phyloP scores from a whole-genome alignment of 441 rosid genomes.

The Jatropha multifida region DNA sequence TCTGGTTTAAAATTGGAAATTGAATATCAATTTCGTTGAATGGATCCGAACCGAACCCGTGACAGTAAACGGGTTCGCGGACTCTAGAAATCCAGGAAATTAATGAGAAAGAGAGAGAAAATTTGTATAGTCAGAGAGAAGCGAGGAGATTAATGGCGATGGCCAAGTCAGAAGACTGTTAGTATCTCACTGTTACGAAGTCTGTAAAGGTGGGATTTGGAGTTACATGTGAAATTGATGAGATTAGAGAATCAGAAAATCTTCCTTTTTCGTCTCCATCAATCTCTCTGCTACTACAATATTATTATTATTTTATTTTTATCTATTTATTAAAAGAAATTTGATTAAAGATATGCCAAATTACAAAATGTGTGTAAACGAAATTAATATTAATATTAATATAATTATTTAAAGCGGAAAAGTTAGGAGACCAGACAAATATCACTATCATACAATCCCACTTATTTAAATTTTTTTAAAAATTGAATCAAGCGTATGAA shows the following conservation, averaged over 20 bases:
- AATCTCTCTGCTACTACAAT: background rate
- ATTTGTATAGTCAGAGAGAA: background rate
- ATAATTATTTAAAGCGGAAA: too few species aligned
- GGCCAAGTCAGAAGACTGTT: background rate
- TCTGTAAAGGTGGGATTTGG: slow-evolving; percentile 17
- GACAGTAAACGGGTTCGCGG: background rate
- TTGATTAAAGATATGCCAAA: too few species aligned
- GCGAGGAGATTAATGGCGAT: background rate
- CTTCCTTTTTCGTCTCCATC: background rate
- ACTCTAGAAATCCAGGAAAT: background rate
- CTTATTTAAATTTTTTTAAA: too few species aligned
- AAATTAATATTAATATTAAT: too few species aligned
- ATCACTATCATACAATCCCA: too few species aligned
- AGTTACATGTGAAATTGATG: slow-evolving; percentile 7
- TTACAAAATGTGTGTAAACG: too few species aligned
- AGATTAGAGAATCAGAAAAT: background rate
- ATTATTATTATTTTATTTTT: too few species aligned
- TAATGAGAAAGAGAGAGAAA: background rate
- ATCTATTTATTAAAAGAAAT: too few species aligned
- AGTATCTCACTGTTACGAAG: background rate
- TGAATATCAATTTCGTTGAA: background rate
- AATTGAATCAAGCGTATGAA: too few species aligned
- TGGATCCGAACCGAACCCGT: background rate
- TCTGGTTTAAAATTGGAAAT: background rate
- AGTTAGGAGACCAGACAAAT: too few species aligned